Evolutionary conservation across 257 asterid species (phyloP).

Genomic region (Solanum clarkiae): DNA sequence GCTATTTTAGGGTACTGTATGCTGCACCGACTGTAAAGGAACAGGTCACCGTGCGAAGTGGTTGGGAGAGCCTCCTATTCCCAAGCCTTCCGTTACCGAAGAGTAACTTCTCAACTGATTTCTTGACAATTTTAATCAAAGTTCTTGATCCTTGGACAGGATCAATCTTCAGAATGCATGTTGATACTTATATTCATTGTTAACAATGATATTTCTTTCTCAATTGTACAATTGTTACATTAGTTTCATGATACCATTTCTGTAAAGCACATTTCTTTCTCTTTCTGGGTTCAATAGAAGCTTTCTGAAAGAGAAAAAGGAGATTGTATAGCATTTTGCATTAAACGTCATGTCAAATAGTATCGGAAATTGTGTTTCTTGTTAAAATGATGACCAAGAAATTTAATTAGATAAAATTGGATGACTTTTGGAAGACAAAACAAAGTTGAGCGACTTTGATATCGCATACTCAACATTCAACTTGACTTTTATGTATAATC

Average conservation of each 20-base stretch:
- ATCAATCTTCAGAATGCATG: neutral
- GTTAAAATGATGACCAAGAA: too few species aligned
- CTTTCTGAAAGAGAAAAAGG: neutral
- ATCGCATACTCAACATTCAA: too few species aligned
- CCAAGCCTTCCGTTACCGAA: slow-evolving; percentile 43
- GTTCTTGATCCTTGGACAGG: neutral
- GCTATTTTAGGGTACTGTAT: slow-evolving; percentile 48
- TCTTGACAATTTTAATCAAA: neutral
- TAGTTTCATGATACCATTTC: neutral
- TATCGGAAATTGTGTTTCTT: too few species aligned
- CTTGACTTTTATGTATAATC: too few species aligned
- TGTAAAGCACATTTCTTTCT: neutral
- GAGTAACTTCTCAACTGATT: slow-evolving; percentile 7
- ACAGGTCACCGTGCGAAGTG: slow-evolving; percentile 94
- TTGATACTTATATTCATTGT: neutral
- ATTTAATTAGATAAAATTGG: too few species aligned
- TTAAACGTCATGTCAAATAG: neutral
- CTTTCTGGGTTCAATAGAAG: neutral
- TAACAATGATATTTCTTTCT: neutral
- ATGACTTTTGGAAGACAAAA: too few species aligned
- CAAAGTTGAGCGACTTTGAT: too few species aligned
- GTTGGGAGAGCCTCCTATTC: slow-evolving; percentile 60
- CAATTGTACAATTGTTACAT: neutral
- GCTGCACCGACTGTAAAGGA: slow-evolving; percentile 83
- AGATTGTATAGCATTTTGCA: neutral